Evolutionary conservation across 2,329 filamentous ascomycete genomes (phyloP), one percentile per base, ranked within the genome.

Genomic region (Huntiella savannae): DNA sequence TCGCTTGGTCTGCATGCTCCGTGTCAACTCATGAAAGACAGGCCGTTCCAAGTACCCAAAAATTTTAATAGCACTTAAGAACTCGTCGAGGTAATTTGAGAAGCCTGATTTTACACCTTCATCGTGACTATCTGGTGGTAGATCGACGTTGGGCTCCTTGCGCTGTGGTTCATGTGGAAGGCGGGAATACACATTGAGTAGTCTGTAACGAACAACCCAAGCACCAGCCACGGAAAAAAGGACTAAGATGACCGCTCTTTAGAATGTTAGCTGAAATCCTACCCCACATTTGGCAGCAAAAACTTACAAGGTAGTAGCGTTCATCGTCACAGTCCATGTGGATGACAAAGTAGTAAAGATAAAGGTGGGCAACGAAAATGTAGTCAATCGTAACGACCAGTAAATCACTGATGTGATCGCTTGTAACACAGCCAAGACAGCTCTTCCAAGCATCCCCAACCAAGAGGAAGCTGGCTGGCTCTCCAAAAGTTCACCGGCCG

Each of bases 1-100:
- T 62, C 95, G 95, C 55, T 85, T 73, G 15, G 92, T 98, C 65
- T 98, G 91, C 91, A 98, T 98, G 49, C 87, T 95, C 50, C 91
- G 72, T 0, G 91, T 98, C 55, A 98, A 73, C 62, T 98, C 91
- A 57, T 98, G 92, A 57, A 98, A 98, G 37, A 98, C 91, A 0
- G 91, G 86, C 19, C 91, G 77, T 60, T 98, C 91, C 38, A 98
- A 68, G 58, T 96, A 98, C 6, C 91, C 91, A 63, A 98, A 98
- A 49, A 98, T 91, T 62, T 96, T 98, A 66, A 98, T 98, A 28
- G 92, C 91, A 58, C 87, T 96, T 16, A 98, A 67, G 55, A 98
- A 98, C 60, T 98, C 92, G 62, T 98, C 91, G 19, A 98, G 70
- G 55, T 98, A 98, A 59, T 87, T 98, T n/a, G 85, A 78, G 39